phyloP scores from a whole-genome alignment of 176 grass and related monocot species.

The barley (Hordeum vulgare) region DNA sequence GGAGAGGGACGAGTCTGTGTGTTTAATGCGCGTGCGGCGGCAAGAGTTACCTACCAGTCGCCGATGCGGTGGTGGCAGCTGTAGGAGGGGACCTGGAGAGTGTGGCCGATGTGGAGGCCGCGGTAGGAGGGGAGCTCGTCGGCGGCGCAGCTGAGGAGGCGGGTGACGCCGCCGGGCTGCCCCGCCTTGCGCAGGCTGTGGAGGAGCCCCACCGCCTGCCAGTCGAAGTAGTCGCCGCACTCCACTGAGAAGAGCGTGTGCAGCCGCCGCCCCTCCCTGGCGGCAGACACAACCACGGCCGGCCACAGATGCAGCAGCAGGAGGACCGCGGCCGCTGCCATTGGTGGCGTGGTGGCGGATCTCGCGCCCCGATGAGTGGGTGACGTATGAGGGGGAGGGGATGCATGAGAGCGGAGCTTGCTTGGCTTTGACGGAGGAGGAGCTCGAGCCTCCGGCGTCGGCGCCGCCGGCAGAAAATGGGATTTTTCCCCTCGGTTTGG shows the following conservation, averaged over 20 bases:
- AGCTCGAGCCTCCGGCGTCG: no score
- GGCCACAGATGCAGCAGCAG: neutral
- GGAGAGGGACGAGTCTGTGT: neutral
- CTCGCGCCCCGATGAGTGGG: no score
- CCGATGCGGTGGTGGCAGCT: constrained; percentile 81
- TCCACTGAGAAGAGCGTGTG: constrained; percentile 98
- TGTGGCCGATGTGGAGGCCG: constrained; percentile 71
- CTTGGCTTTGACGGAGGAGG: no score
- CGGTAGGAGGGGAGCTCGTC: constrained; percentile 65
- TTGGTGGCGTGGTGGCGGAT: constrained; percentile 39
- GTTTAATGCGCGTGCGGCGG: constrained; percentile 2
- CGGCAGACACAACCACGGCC: neutral
- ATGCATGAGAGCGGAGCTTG: no score
- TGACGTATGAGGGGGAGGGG: no score
- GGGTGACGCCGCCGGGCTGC: constrained; percentile 76
- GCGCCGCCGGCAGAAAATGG: no score
- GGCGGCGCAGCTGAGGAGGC: constrained; percentile 71
- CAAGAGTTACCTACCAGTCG: constrained; percentile 77
- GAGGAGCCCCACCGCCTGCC: constrained; percentile 89
- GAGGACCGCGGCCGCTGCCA: constrained; percentile 21
- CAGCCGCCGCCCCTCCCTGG: constrained; percentile 51
- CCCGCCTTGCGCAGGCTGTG: constrained; percentile 77
- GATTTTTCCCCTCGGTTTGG: no score
- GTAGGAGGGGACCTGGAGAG: constrained; percentile 81
- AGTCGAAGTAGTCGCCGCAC: constrained; percentile 96